phyloP scores from a whole-genome alignment of 768 basidiomycete species.

The Trametopsis cervina region DNA sequence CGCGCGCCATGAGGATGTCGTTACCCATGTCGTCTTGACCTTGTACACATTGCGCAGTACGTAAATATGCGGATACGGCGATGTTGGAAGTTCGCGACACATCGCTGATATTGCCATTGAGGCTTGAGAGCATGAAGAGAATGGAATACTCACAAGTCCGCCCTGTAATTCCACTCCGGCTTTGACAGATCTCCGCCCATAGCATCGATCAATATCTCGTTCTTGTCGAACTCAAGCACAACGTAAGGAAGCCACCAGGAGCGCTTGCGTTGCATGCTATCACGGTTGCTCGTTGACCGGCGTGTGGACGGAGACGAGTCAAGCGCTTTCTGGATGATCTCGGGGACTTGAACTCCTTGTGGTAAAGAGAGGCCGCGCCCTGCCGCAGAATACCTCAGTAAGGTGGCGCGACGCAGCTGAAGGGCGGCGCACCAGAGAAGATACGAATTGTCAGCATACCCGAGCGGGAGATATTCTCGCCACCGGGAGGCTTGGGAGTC shows the following conservation, averaged over 20 bases:
- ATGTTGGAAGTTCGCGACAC: slow-evolving; percentile 93
- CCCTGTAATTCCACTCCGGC: slow-evolving; percentile 94
- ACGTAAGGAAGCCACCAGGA: slow-evolving; percentile 96
- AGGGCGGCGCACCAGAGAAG: slow-evolving; percentile 63
- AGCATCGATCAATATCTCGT: slow-evolving; percentile 94
- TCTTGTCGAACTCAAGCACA: slow-evolving; percentile 97
- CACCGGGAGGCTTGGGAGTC: slow-evolving; percentile 50
- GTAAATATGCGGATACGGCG: slow-evolving; percentile 84
- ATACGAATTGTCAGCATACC: slow-evolving; percentile 96
- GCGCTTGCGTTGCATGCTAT: slow-evolving; percentile 88
- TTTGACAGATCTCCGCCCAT: slow-evolving; percentile 86
- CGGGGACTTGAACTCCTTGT: slow-evolving; percentile 72
- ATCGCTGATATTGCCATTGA: slow-evolving; percentile 76
- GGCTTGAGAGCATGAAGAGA: too few relatives aligned
- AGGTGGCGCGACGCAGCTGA: slow-evolving; percentile 3
- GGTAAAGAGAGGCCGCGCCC: slow-evolving; percentile 81
- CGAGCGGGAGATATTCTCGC: slow-evolving; percentile 53
- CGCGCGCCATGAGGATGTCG: slow-evolving; percentile 88
- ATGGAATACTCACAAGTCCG: slow-evolving; percentile 72
- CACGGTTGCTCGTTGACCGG: slow-evolving; percentile 67
- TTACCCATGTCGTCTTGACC: slow-evolving; percentile 95
- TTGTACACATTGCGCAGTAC: slow-evolving; percentile 65
- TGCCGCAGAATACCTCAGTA: slow-evolving; percentile 22
- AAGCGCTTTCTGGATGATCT: slow-evolving; percentile 78
- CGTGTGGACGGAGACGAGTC: slow-evolving; percentile 49